Evolutionary conservation across 805 yeast species (phyloP).

Genomic region (Saturnispora bothae): DNA sequence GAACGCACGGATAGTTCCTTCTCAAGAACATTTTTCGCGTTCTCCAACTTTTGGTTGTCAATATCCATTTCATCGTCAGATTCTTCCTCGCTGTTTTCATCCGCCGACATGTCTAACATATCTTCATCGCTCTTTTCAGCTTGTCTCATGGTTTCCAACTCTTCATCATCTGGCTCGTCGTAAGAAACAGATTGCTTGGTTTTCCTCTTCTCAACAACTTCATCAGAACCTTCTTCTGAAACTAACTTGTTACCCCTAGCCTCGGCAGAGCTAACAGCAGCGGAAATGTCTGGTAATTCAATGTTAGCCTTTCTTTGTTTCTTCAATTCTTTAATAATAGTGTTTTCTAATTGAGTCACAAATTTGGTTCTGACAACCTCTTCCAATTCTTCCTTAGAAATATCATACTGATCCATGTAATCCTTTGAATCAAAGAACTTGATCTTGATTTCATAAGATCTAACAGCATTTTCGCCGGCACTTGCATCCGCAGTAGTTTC

Average conservation of each 20-base stretch:
- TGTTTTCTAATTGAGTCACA: conserved; percentile 58
- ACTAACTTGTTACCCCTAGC: conserved; percentile 28
- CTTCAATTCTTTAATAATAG: conserved; percentile 70
- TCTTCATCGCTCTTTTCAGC: conserved; percentile 75
- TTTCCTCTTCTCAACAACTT: conserved; percentile 45
- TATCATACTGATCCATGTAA: conserved; percentile 82
- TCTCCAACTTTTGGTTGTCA: conserved; percentile 22
- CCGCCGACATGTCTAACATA: conserved; percentile 33
- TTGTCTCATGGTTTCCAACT: conserved; percentile 76
- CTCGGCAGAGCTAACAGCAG: conserved; percentile 53
- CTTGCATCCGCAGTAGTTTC: conserved; percentile 68
- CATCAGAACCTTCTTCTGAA: conserved; percentile 30
- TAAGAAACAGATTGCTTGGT: conserved; percentile 83
- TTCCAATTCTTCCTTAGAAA: conserved; percentile 70
- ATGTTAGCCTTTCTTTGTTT: conserved; percentile 52
- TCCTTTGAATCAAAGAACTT: conserved; percentile 67
- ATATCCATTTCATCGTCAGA: conserved; percentile 25
- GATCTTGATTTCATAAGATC: conserved; percentile 69
- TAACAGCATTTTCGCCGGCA: conserved; percentile 31
- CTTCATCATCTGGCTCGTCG: conserved; percentile 94
- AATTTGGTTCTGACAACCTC: conserved; percentile 53
- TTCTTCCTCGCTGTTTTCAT: conserved; percentile 33
- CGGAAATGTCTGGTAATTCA: conserved; percentile 55
- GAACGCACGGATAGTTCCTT: conserved; percentile 47
- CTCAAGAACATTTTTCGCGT: conserved; percentile 13